Evolutionary conservation across 1,284 basidiomycete genomes (phyloP).

Genomic region (Sporisorium graminicola): DNA sequence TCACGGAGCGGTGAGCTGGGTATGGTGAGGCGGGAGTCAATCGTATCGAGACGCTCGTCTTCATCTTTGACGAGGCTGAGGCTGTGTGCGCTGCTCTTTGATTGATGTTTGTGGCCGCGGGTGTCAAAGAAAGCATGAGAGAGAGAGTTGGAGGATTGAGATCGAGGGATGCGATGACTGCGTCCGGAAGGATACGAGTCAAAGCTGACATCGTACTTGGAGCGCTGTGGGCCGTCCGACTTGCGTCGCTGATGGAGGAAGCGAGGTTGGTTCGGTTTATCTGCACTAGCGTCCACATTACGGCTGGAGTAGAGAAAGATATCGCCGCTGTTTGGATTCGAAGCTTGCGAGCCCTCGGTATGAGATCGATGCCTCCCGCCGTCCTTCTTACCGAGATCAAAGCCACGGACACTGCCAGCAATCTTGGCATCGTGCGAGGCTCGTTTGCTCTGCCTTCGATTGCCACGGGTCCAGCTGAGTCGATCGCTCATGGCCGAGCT

Average conservation of each 20-base stretch:
- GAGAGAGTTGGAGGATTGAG: slow-evolving; percentile 41
- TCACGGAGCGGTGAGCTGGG: slow-evolving; percentile 32
- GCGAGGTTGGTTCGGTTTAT: slow-evolving; percentile 16
- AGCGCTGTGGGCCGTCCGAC: slow-evolving; percentile 41
- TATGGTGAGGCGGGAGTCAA: slow-evolving; percentile 1
- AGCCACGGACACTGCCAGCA: slow-evolving; percentile 12
- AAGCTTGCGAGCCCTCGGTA: slow-evolving; percentile 38
- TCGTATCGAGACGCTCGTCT: slow-evolving; percentile 15
- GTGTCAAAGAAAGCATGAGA: slow-evolving; percentile 33
- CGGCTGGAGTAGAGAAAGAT: slow-evolving; percentile 45
- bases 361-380: slow-evolving; percentile 33
- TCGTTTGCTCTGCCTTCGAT: slow-evolving; percentile 41
- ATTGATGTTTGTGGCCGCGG: slow-evolving; percentile 27
- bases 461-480: slow-evolving; percentile 45
- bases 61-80: slow-evolving; percentile 43
- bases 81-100: slow-evolving; percentile 26
- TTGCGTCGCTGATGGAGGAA: slow-evolving; percentile 46
- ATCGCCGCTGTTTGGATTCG: slow-evolving; percentile 36
- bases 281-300: slow-evolving; percentile 26
- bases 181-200: slow-evolving; percentile 15
- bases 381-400: slow-evolving; percentile 16
- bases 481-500: slow-evolving; percentile 42
- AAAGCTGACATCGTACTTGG: slow-evolving; percentile 8
- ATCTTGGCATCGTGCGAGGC: slow-evolving; percentile 34
- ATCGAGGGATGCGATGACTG: slow-evolving; percentile 29